Base-by-base conservation (phyloP, 176 grass and related monocot species). In the Luzula sylvatica region DNA sequence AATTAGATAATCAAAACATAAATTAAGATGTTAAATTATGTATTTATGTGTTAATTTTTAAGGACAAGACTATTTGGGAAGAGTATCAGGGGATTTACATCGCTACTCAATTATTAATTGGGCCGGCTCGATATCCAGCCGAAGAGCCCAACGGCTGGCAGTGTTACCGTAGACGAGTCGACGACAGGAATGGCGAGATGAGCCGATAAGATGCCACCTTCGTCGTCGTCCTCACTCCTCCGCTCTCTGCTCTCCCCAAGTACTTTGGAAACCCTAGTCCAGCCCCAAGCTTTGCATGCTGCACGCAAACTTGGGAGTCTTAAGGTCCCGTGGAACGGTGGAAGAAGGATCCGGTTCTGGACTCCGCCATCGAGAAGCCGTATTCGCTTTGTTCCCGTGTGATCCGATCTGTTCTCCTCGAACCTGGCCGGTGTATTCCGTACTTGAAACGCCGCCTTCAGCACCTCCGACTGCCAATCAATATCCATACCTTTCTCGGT, bases 371-470 rank as follows among this genome's bases (percentile, higher is more conserved):
- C 54, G 55, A 61, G 7, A 68, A 73, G 47, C 64, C 14, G 11
- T 67, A 66, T 38, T 27, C 46, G 3, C 70, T 80, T 47, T 54
- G 62, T 47, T 62, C 55, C 28, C 77, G 77, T 43, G 80, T 95
- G 20, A 67, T 95, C 61, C 83, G 77, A 57, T 79, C 87, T 71
- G 89, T 95, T 46, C 83, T 88, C 35, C 65, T 73, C 56, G 79
- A 82, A 12, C 76, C 74, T 5, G 67, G 35, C 46, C 73, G 41
- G 32, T 72, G 67, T 70, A 87, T 88, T 46, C 52, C 75, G 52
- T 88, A 85, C 73, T 83, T 95, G 48, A 65, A 73, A 61, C 84
- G 81, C 66, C 89, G 80, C 67, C 77, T 83, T 5, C n/a, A 77
- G 3, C 83, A 76, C 7, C 38, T 95, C 70, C 46, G 68, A 28